Percentiles rank a stretch among this genome's conserved stretches.
Evolutionary conservation across 352 stramenopile species (phyloP).

Genomic region (Lagenidium giganteum): DNA sequence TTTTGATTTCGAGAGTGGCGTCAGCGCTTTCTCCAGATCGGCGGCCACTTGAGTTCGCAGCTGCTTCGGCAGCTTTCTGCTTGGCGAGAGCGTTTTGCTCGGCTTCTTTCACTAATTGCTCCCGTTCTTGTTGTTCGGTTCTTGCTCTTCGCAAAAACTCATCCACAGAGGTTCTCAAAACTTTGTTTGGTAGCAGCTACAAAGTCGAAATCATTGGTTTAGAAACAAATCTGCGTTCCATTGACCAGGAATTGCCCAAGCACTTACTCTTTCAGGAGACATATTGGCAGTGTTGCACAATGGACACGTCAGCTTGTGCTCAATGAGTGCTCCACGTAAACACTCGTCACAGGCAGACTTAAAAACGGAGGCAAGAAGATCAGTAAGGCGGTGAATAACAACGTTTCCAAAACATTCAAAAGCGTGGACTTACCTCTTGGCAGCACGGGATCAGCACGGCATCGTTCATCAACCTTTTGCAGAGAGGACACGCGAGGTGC

Average conservation of each 20-base stretch:
- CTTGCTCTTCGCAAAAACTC: slow-evolving; percentile 74
- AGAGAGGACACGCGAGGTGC: slow-evolving; percentile 86
- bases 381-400: too few species aligned
- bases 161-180: slow-evolving; percentile 75
- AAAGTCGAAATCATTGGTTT: background rate
- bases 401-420: slow-evolving; percentile 8
- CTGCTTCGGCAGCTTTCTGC: slow-evolving; percentile 64
- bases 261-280: slow-evolving; percentile 66
- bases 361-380: slow-evolving; percentile 4
- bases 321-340: slow-evolving; percentile 69
- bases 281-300: slow-evolving; percentile 77
- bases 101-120: slow-evolving; percentile 80
- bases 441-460: slow-evolving; percentile 85
- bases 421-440: slow-evolving; percentile 65
- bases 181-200: slow-evolving; percentile 74
- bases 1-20: slow-evolving; percentile 83
- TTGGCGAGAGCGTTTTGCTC: slow-evolving; percentile 78
- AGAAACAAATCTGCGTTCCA: background rate
- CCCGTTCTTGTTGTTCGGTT: slow-evolving; percentile 79
- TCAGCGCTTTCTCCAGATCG: slow-evolving; percentile 68
- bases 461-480: slow-evolving; percentile 85
- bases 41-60: slow-evolving; percentile 36
- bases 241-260: background rate
- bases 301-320: slow-evolving; percentile 76
- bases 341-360: slow-evolving; percentile 83